A percentile compares a stretch with the other conserved stretches of the same genome.
phyloP scores from a whole-genome alignment of 345 rosid species.

The Eucalyptus melliodora region DNA sequence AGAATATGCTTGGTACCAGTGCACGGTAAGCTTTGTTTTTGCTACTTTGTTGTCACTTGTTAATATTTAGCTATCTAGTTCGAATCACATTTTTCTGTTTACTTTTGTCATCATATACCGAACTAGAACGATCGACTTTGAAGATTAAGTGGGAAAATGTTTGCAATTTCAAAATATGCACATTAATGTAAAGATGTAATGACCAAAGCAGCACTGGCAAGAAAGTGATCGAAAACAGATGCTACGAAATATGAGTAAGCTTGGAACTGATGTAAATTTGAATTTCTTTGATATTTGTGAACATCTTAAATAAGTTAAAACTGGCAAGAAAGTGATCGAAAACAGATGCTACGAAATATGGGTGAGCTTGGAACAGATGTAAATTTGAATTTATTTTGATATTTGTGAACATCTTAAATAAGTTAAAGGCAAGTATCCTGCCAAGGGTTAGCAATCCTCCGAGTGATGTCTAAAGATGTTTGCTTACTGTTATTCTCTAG shows the following conservation, averaged over 20 bases:
- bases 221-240: not conserved
- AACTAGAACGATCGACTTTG: not conserved
- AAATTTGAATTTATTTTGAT: not conserved
- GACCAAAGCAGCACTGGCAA: not conserved
- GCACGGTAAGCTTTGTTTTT: conserved; percentile 53
- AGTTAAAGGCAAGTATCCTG: not conserved
- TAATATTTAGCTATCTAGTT: not conserved
- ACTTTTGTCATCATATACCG: not conserved
- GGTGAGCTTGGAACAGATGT: not conserved
- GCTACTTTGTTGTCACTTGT: not conserved
- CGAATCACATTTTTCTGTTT: not conserved
- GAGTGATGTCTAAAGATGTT: not conserved
- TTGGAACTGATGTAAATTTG: not conserved
- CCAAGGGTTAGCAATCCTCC: not conserved
- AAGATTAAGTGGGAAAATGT: not conserved
- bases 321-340: not conserved
- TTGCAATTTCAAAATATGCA: not conserved
- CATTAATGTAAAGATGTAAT: not conserved
- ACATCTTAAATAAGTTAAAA: not conserved
- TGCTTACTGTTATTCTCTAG: not conserved
- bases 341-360: not conserved
- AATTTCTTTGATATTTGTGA: not conserved
- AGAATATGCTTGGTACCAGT: conserved; percentile 97
- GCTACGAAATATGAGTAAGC: not conserved
- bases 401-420: not conserved